These are phyloP conservation scores for Malassezia yamatoensis DNA, from an alignment of 1,284 basidiomycete species.

Conservation along the genomic window DNA sequence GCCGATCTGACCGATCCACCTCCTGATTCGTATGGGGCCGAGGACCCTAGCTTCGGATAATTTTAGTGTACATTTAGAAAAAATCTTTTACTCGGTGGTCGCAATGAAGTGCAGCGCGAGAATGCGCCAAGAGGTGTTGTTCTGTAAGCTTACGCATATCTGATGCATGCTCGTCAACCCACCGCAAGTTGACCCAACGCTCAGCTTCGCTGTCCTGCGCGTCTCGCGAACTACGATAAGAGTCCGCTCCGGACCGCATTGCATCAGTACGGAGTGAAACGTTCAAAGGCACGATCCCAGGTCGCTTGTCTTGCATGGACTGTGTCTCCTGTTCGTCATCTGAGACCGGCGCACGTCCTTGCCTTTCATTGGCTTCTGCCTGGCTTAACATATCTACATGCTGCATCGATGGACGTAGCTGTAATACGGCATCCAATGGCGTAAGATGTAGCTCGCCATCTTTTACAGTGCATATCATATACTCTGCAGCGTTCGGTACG, in stretches of 20 bases:
- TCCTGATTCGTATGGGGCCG: no score
- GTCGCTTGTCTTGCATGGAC: constrained; percentile 16
- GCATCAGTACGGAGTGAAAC: constrained; percentile 31
- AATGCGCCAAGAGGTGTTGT: background rate
- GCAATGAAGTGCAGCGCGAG: constrained; percentile 7
- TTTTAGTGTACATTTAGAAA: constrained; percentile 9
- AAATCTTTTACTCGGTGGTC: background rate
- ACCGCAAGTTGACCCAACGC: constrained; percentile 43
- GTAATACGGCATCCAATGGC: constrained; percentile 32
- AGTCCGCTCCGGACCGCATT: constrained; percentile 20
- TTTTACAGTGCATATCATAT: constrained; percentile 41
- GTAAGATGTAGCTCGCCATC: constrained; percentile 41
- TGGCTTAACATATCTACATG: constrained; percentile 41
- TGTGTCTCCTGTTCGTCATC: constrained; percentile 27
- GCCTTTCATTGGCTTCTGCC: constrained; percentile 28
- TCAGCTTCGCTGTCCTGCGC: constrained; percentile 36
- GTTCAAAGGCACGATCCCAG: constrained; percentile 27
- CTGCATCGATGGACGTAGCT: constrained; percentile 45
- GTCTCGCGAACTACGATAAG: constrained; percentile 18
- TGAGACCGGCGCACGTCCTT: constrained; percentile 26
- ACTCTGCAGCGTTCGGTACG: constrained; percentile 39
- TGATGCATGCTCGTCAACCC: constrained; percentile 24
- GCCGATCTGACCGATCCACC: no score
- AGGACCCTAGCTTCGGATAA: background rate
- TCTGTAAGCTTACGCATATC: background rate